A percentile compares a stretch with the other conserved stretches of the same genome.
Evolutionary conservation across 176 grass and related monocot species (phyloP).

Genomic region (Carex littledalei): DNA sequence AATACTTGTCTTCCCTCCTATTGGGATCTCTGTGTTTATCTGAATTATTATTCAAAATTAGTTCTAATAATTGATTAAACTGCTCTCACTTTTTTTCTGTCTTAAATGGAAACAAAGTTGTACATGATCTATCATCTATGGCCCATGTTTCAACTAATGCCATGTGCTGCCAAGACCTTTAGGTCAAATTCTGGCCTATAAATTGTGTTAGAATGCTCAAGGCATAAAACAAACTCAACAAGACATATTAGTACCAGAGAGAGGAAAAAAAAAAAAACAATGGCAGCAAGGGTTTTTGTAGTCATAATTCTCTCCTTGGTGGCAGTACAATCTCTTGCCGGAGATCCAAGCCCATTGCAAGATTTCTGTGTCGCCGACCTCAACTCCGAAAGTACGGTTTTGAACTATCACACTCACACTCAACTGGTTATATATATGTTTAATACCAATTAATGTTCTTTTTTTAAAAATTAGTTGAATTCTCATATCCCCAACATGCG

Average conservation of each 20-base stretch:
- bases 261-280: neutral
- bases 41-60: no score
- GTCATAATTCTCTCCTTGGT: conserved; percentile 9
- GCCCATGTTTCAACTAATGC: conserved; percentile 11
- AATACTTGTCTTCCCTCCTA: no score
- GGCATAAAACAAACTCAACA: neutral
- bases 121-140: neutral
- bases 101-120: neutral
- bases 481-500: neutral
- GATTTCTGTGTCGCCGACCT: conserved; percentile 28
- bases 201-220: neutral
- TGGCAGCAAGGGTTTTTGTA: conserved; percentile 17
- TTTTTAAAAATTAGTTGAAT: neutral
- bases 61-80: neutral
- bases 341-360: conserved; percentile 28
- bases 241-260: neutral
- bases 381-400: neutral
- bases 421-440: neutral
- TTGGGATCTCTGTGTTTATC: neutral
- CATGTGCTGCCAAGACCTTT: neutral
- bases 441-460: neutral
- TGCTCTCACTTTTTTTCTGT: neutral
- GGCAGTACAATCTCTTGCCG: neutral
- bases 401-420: neutral
- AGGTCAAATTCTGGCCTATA: neutral